Evolutionary conservation across 257 asterid genomes (phyloP), one percentile per base, ranked within the genome.

Genomic region (Fraxinus americana): DNA sequence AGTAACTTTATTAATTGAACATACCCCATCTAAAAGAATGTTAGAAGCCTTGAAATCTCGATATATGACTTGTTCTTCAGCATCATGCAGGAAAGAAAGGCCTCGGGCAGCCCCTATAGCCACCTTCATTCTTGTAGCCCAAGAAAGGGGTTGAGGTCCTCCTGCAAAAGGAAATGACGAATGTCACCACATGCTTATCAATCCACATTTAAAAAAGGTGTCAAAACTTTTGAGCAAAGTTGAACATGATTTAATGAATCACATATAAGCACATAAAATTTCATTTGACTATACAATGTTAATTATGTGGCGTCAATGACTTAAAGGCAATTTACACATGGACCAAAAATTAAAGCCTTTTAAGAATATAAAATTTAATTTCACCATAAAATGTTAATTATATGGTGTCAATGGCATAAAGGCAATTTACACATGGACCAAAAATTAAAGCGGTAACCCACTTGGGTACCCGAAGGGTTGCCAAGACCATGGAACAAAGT

Each of bases 31-130:
- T 73, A 87, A 76, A 61, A 87, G 86, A 72, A 87, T 87, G 70
- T 87, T 87, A 16, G 91, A 83, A 72, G 91, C 91, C 82, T 87
- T 87, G 68, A 87, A 87, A 72, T 87, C 91, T n/a, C 91, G 77
- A 74, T 85, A 87, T 71, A 85, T 87, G 39, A 87, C 91, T 78
- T 80, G 87, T 59, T 85, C 82, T 76, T 87, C 85, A 76, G 89
- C 86, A 36, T 87, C 89, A 41, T 87, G 91, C n/a, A 87, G 85
- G 85, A 83, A 85, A 67, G 85, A 71, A 75, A 87, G 91, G 66
- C 91, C 87, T 77, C 85, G 79, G 16, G 91, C 91, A 76, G 91
- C 91, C 74, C 88, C 89, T 5, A 87, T 83, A 32, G 91, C 87
- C 57, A 87, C 91, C 77, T 83, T 87, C 66, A 87, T 85, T 67